These are phyloP conservation scores for Rhizoctonia solani DNA, from an alignment of 1,284 basidiomycete species.

Conservation along the genomic window DNA sequence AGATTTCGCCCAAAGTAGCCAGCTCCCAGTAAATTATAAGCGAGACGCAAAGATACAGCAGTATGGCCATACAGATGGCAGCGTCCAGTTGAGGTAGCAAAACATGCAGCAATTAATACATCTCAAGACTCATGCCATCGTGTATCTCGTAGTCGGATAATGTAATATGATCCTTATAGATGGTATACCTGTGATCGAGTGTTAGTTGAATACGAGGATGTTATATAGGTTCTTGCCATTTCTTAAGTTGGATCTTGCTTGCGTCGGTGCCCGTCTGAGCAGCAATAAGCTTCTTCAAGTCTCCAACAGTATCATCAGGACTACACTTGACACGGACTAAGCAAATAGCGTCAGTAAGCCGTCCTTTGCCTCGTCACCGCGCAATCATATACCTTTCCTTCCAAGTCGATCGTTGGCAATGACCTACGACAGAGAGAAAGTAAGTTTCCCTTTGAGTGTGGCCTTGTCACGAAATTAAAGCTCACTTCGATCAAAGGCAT, in stretches of 20 bases:
- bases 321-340: conserved; percentile 90
- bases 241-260: conserved; percentile 92
- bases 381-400: conserved; percentile 74
- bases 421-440: conserved; percentile 57
- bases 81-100: not conserved
- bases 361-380: not conserved
- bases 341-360: conserved; percentile 11
- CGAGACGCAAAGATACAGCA: not conserved
- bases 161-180: conserved; percentile 94
- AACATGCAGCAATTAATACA: conserved; percentile 62
- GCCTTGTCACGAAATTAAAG: conserved; percentile 12
- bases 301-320: conserved; percentile 94
- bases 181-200: conserved; percentile 71
- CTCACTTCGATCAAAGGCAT: conserved; percentile 66
- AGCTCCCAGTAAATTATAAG: no score
- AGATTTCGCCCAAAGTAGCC: no score
- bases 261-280: conserved; percentile 91
- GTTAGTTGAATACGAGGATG: not conserved
- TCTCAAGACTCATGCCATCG: conserved; percentile 92
- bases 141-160: conserved; percentile 93
- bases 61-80: not conserved
- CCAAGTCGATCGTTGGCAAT: conserved; percentile 97
- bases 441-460: not conserved
- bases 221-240: conserved; percentile 67
- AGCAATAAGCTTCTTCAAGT: conserved; percentile 94